These are phyloP conservation scores for Leishmania turanica DNA, from an alignment of 208 protist species.

Conservation along the genomic window DNA sequence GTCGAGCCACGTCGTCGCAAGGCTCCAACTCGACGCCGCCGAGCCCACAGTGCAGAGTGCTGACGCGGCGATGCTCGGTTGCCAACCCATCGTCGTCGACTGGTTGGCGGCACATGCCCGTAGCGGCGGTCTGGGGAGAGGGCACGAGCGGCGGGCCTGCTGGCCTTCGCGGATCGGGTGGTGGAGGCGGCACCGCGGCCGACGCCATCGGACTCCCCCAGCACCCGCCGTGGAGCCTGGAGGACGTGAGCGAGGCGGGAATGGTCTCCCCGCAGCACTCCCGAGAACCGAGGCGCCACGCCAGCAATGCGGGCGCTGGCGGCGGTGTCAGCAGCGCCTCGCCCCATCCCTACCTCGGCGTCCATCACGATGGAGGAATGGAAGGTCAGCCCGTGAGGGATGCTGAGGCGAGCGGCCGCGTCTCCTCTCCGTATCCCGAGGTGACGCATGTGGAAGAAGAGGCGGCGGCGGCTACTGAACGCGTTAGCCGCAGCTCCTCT, in stretches of 20 bases:
- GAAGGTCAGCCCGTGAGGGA: neutral
- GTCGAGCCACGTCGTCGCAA: conserved; percentile 19
- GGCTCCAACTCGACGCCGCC: conserved; percentile 33
- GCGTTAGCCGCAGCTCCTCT: neutral
- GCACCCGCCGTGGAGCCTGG: conserved; percentile 18
- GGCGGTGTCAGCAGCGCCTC: neutral
- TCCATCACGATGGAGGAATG: neutral
- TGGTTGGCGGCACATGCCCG: neutral
- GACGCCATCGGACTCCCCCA: neutral
- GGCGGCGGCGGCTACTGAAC: neutral
- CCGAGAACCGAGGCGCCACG: neutral
- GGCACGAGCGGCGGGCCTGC: neutral
- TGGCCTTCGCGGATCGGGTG: neutral
- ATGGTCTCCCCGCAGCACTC: neutral
- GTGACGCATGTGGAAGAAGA: neutral
- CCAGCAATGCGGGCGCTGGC: neutral
- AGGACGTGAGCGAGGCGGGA: conserved; percentile 21
- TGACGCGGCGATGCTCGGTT: conserved; percentile 17
- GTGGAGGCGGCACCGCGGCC: neutral
- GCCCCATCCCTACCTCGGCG: neutral
- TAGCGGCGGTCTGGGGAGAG: neutral
- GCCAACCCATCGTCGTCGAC: conserved; percentile 14
- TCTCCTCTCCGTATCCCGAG: neutral
- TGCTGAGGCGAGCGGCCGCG: neutral
- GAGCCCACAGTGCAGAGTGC: conserved; percentile 25